These are phyloP conservation scores for Bathelium albidoporum DNA, from an alignment of 495 filamentous ascomycete genomes.

Conservation along the genomic window DNA sequence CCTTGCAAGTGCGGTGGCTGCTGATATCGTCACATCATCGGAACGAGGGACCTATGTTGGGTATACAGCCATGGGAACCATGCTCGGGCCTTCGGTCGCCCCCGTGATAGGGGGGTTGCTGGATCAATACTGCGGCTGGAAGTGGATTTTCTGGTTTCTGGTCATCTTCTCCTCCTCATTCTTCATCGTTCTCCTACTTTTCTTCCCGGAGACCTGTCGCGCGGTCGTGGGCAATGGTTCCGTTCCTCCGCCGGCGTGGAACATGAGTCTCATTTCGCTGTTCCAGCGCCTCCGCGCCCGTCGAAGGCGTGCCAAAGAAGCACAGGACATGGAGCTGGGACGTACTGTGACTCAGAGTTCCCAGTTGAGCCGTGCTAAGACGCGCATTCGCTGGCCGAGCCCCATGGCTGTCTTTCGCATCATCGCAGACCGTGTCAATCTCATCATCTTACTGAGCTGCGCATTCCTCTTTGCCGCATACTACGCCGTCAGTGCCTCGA, in stretches of 20 bases:
- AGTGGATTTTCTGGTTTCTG: conserved; percentile 20
- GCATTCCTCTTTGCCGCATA: conserved; percentile 31
- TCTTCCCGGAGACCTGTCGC: conserved; percentile 78
- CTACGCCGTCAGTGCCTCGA: conserved; percentile 25
- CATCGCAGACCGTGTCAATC: conserved; percentile 34
- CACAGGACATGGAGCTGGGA: conserved; percentile 7
- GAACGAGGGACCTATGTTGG: conserved; percentile 41
- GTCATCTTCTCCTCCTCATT: conserved; percentile 11
- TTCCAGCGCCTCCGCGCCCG: not conserved
- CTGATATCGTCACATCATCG: conserved; percentile 34
- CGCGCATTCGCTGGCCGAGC: conserved; percentile 10
- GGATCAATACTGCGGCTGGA: conserved; percentile 13
- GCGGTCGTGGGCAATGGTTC: conserved; percentile 41
- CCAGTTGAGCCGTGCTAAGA: not conserved
- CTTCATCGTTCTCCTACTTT: conserved; percentile 32
- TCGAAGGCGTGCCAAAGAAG: conserved; percentile 5
- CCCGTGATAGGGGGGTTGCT: conserved; percentile 26
- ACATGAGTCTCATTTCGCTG: conserved; percentile 26
- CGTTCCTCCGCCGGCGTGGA: conserved; percentile 32
- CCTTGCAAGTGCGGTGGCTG: conserved; percentile 33
- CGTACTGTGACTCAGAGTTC: not conserved
- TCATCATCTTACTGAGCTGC: conserved; percentile 36
- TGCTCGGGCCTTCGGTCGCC: conserved; percentile 22
- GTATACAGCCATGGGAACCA: conserved; percentile 22
- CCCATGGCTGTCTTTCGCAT: conserved; percentile 25